A percentile compares a stretch with the other conserved stretches of the same genome.
phyloP scores from a whole-genome alignment of 78 protist genomes.

The Dictyostelium purpureum region DNA sequence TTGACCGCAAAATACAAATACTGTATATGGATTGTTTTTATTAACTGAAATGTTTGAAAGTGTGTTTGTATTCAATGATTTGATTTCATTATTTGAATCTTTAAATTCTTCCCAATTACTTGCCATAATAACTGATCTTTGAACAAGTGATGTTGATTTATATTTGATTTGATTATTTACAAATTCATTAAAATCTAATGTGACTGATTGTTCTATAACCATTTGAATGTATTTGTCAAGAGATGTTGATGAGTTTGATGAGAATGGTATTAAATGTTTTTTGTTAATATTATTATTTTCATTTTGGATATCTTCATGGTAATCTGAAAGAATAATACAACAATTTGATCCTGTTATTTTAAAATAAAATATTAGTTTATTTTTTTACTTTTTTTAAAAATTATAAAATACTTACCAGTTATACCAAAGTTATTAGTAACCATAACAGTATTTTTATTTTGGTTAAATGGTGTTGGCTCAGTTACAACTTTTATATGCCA shows the following conservation, averaged over 20 bases:
- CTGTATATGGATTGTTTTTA: background rate
- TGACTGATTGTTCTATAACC: background rate
- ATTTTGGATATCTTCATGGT: background rate
- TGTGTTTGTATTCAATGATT: background rate
- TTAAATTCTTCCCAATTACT: constrained; percentile 20
- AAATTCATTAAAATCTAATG: background rate
- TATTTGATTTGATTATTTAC: background rate
- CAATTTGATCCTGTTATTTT: background rate
- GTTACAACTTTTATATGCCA: constrained; percentile 44
- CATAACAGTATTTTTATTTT: background rate
- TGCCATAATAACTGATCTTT: background rate
- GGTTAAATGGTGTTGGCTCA: constrained; percentile 1
- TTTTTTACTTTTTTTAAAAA: background rate
- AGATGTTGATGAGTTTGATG: background rate
- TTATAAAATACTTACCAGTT: constrained; percentile 82
- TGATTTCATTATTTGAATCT: background rate
- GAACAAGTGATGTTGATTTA: background rate
- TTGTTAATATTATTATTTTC: background rate
- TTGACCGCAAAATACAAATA: constrained; percentile 70
- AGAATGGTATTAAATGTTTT: background rate
- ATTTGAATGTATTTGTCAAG: background rate
- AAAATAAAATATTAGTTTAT: background rate
- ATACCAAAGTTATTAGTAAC: constrained; percentile 83
- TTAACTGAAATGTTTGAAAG: background rate
- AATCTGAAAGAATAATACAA: background rate